phyloP scores from a whole-genome alignment of 306 rosid genomes.

The Myrica gale region DNA sequence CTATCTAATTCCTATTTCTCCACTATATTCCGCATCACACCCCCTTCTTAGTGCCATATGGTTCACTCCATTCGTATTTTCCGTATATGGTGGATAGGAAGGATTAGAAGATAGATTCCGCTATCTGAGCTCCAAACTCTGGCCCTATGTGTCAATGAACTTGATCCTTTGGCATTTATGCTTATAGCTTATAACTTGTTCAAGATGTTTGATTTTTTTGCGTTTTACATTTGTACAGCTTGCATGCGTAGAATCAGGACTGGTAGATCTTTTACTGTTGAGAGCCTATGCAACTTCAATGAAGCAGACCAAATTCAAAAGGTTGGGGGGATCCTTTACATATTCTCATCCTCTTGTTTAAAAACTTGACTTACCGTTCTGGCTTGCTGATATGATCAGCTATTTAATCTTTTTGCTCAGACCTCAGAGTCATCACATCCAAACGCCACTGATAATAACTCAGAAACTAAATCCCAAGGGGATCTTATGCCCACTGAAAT shows the following conservation, averaged over 20 bases:
- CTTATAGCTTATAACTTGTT: background rate
- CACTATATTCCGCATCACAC: no score
- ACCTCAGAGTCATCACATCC: conserved; percentile 39
- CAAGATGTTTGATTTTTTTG: conserved; percentile 16
- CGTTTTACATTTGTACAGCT: conserved; percentile 53
- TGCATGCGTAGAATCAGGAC: conserved; percentile 88
- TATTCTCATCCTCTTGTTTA: background rate
- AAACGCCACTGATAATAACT: conserved; percentile 16
- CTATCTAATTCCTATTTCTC: no score
- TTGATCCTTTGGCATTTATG: conserved; percentile 5
- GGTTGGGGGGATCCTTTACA: conserved; percentile 38
- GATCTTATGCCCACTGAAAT: conserved; percentile 27
- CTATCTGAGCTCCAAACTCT: background rate
- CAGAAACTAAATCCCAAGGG: conserved; percentile 31
- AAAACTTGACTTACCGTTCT: background rate
- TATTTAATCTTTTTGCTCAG: conserved; percentile 35
- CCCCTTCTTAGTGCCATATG: background rate
- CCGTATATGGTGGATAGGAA: background rate
- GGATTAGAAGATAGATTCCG: background rate
- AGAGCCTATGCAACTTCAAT: conserved; percentile 71
- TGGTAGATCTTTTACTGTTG: conserved; percentile 67
- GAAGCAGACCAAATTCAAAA: conserved; percentile 65
- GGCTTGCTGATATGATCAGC: conserved; percentile 6
- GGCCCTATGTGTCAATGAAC: conserved; percentile 2
- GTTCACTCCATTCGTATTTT: background rate